Evolutionary conservation across 1,139 yeast genomes (phyloP).

Genomic region (Candida freyschussii): DNA sequence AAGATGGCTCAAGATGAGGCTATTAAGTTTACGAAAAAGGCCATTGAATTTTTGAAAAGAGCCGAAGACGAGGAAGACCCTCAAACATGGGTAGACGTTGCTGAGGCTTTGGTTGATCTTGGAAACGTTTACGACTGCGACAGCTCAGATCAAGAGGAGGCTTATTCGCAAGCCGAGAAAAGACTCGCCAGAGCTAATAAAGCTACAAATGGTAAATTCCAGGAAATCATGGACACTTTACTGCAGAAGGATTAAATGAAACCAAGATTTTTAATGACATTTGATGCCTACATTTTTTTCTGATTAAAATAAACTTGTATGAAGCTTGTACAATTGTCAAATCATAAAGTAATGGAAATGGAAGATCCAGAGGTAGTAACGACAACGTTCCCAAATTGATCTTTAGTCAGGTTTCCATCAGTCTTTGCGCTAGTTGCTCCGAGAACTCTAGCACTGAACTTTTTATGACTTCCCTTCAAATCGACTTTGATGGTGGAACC

Average conservation of each 20-base stretch:
- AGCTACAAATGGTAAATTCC: conserved; percentile 70
- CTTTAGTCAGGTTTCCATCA: conserved; percentile 4
- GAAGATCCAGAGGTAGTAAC: conserved; percentile 9
- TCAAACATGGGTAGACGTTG: conserved; percentile 72
- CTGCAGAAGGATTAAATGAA: conserved; percentile 11
- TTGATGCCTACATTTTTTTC: too few relatives aligned
- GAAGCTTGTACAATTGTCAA: too few relatives aligned
- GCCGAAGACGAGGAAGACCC: conserved; percentile 74
- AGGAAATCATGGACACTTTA: conserved; percentile 45
- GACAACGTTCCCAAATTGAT: conserved; percentile 14
- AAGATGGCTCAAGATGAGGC: conserved; percentile 48
- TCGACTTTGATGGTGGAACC: conserved; percentile 9
- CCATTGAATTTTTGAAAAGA: conserved; percentile 50
- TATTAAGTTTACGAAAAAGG: conserved; percentile 44
- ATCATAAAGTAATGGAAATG: conserved; percentile 5
- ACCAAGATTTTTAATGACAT: too few relatives aligned
- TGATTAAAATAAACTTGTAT: too few relatives aligned
- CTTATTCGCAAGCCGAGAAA: conserved; percentile 64
- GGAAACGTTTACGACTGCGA: conserved; percentile 70
- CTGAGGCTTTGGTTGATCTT: conserved; percentile 77
- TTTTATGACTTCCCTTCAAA: conserved; percentile 7
- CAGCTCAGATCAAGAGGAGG: conserved; percentile 56
- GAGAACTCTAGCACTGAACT: conserved; percentile 17
- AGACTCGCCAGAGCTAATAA: conserved; percentile 61
- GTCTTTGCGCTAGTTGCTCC: conserved; percentile 6